These are phyloP conservation scores for Lentinula guzmanii DNA, from an alignment of 768 basidiomycete species.

Conservation along the genomic window DNA sequence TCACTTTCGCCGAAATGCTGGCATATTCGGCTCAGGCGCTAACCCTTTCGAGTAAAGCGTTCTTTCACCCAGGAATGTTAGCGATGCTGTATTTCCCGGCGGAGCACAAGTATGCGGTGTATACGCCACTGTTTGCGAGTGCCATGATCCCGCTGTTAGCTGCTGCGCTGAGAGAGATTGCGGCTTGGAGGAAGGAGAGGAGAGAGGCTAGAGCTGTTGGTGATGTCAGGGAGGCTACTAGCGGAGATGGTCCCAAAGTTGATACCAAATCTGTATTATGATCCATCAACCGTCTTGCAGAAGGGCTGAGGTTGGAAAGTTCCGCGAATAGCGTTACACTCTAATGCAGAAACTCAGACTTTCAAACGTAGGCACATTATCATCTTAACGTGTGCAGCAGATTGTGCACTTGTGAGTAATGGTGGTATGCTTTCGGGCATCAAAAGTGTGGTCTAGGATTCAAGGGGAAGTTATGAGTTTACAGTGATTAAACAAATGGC, in stretches of 20 bases:
- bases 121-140: constrained; percentile 91
- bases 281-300: too few relatives aligned
- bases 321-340: too few relatives aligned
- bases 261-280: background rate
- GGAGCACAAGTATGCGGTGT: constrained; percentile 97
- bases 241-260: background rate
- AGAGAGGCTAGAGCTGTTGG: background rate
- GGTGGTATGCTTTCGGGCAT: too few relatives aligned
- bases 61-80: constrained; percentile 96
- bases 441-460: too few relatives aligned
- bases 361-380: too few relatives aligned
- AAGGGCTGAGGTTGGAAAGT: too few relatives aligned
- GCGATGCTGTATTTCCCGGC: constrained; percentile 95
- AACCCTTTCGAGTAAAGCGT: constrained; percentile 73
- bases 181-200: constrained; percentile 47
- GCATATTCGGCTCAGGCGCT: constrained; percentile 57
- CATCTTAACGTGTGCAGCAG: too few relatives aligned
- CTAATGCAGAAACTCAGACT: too few relatives aligned
- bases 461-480: too few relatives aligned
- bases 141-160: constrained; percentile 78
- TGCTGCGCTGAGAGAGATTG: constrained; percentile 66
- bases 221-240: background rate
- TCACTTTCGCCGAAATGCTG: constrained; percentile 34
- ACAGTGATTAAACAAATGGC: too few relatives aligned
- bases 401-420: too few relatives aligned